phyloP scores from a whole-genome alignment of 1,139 yeast genomes.

The Debaryomyces fabryi region DNA sequence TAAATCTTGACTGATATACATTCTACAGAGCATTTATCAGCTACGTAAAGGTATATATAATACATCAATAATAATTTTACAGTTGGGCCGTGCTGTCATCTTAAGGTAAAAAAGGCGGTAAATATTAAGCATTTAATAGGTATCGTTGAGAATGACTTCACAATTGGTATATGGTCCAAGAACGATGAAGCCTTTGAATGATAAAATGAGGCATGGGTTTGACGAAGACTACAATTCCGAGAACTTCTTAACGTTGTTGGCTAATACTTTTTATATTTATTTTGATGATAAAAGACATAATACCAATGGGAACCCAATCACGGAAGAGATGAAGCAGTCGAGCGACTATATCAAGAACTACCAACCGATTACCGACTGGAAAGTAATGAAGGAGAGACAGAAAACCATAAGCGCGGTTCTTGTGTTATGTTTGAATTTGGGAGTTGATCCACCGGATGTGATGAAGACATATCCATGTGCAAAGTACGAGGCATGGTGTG shows the following conservation, averaged over 20 bases:
- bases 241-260: slow-evolving; percentile 64
- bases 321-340: slow-evolving; percentile 50
- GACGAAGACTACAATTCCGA: slow-evolving; percentile 69
- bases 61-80: neutral
- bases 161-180: slow-evolving; percentile 33
- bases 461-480: slow-evolving; percentile 95
- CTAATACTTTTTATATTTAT: slow-evolving; percentile 74
- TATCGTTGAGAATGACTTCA: slow-evolving; percentile 11
- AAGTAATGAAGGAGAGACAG: slow-evolving; percentile 84
- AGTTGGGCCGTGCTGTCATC: neutral
- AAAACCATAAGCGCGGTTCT: slow-evolving; percentile 95
- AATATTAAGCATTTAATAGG: neutral
- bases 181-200: slow-evolving; percentile 50
- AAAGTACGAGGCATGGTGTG: slow-evolving; percentile 90
- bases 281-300: slow-evolving; percentile 89
- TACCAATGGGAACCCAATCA: slow-evolving; percentile 85
- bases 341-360: slow-evolving; percentile 52
- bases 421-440: slow-evolving; percentile 85
- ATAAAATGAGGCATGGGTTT: slow-evolving; percentile 77
- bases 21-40: neutral
- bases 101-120: neutral
- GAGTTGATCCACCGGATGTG: slow-evolving; percentile 97
- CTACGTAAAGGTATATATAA: neutral
- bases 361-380: slow-evolving; percentile 87
- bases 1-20: neutral